Evolutionary conservation across 768 basidiomycete genomes (phyloP).

Genomic region (Lanmaoa pseudosensibilis): DNA sequence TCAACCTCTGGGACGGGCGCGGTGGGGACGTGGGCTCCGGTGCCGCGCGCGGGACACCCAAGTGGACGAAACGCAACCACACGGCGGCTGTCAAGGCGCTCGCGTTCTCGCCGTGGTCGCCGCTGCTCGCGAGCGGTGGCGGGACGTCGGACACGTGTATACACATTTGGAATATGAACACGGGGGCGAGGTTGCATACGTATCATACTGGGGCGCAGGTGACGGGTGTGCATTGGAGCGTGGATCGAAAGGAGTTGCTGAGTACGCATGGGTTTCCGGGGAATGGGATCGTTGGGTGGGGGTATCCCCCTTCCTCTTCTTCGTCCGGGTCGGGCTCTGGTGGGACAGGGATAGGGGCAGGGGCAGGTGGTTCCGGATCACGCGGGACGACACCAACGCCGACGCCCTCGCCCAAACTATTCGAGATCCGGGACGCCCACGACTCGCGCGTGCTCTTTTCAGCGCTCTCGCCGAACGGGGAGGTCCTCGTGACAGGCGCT

Average conservation of each 20-base stretch:
- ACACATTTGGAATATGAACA: conserved; percentile 89
- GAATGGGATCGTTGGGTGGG: conserved; percentile 77
- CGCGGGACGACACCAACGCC: conserved; percentile 20
- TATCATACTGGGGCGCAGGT: conserved; percentile 88
- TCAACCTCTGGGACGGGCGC: conserved; percentile 95
- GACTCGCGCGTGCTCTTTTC: conserved; percentile 89
- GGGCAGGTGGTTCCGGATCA: conserved; percentile 26
- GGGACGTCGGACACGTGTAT: conserved; percentile 92
- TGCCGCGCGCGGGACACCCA: conserved; percentile 58
- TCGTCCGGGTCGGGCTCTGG: conserved; percentile 53
- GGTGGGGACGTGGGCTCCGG: conserved; percentile 51
- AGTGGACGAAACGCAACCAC: conserved; percentile 91
- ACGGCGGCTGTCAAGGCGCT: conserved; percentile 88
- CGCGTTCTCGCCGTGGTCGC: conserved; percentile 97
- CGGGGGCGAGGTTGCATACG: conserved; percentile 87
- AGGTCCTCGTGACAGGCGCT: conserved; percentile 88
- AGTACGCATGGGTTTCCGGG: conserved; percentile 95
- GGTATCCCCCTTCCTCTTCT: conserved; percentile 58
- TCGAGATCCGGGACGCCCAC: conserved; percentile 85
- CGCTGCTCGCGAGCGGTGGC: conserved; percentile 88
- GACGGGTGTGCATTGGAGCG: conserved; percentile 85
- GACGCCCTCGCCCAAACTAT: conserved; percentile 21
- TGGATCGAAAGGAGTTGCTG: conserved; percentile 84
- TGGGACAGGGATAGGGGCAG: too few species aligned
- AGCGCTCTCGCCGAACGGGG: conserved; percentile 83